These are phyloP conservation scores for Penicillium sp. DNA, from an alignment of 2,329 filamentous ascomycete genomes.

Conservation along the genomic window DNA sequence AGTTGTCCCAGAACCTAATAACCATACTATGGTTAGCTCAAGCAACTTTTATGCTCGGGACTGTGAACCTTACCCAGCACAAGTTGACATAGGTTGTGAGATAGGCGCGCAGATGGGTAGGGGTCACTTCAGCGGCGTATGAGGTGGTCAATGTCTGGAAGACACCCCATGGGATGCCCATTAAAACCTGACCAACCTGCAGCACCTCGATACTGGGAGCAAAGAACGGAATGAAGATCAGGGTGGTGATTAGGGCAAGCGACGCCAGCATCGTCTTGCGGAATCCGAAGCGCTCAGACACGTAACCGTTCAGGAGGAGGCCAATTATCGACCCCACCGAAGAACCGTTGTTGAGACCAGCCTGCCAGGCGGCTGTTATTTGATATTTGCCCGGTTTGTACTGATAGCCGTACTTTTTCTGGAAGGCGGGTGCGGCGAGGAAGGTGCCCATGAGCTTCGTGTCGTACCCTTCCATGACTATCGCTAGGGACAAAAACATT, in stretches of 20 bases:
- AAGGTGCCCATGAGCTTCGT: slow-evolving; percentile 9
- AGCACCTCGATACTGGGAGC: neutral
- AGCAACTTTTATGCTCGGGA: no score
- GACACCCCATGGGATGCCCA: neutral
- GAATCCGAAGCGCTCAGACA: slow-evolving; percentile 12
- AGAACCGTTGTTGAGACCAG: slow-evolving; percentile 8
- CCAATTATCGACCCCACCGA: slow-evolving; percentile 11
- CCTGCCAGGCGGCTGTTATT: slow-evolving; percentile 11
- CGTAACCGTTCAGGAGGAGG: slow-evolving; percentile 7
- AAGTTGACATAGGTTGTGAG: neutral
- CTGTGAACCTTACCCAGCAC: no score
- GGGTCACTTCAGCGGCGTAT: neutral
- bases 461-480: slow-evolving; percentile 15
- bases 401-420: slow-evolving; percentile 3
- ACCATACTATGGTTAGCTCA: no score
- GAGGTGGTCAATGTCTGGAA: neutral
- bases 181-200: neutral
- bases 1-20: neutral
- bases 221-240: slow-evolving; percentile 36
- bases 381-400: neutral
- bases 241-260: slow-evolving; percentile 4
- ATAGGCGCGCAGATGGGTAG: neutral
- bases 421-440: neutral
- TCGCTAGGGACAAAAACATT: slow-evolving; percentile 10
- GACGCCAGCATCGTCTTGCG: slow-evolving; percentile 6